Evolutionary conservation across 2,329 filamentous ascomycete genomes (phyloP), one percentile per base, ranked within the genome.

Genomic region (Paecilomyces dactylethromorphus): DNA sequence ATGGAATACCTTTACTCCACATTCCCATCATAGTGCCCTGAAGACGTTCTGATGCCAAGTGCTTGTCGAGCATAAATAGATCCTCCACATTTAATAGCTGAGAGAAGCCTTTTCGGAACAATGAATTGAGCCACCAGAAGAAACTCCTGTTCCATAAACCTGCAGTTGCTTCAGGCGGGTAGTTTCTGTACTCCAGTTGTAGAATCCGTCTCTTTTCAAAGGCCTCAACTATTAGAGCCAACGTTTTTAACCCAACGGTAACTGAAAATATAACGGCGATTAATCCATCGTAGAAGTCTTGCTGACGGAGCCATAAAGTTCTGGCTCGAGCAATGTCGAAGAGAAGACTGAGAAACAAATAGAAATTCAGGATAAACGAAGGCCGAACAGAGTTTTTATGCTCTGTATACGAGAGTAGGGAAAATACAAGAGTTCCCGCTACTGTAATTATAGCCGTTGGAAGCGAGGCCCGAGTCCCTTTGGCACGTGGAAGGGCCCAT

Each of bases 311-410:
- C 74, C 75, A 79, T 26, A 78, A 60, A 0, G 77, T 82, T 54
- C 81, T 74, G 6, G 73, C 69, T 21, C 75, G 76, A 3, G 76
- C 76, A n/a, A 70, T 69, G 62, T 82, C 79, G 53, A 82, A 77
- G 8, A 80, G 55, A 10, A 78, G 61, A 2, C 78, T 77, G 62
- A 78, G 62, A 21, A 78, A 68, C 1, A 83, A 75, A 63, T 81
- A 83, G 32, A 74, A 54, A 55, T 76, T 77, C 51, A 83, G 67
- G n/a, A 81, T 60, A 33, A 76, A 73, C 0, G 81, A 82, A 1
- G 81, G 80, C 18, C 72, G 69, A 50, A 78, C 68, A 4, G 76
- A 76, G 32, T 74, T 74, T 18, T 69, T 64, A 62, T 83, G 81
- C 63, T 83, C 79, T 29, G 77, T 66, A 64, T 76, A 78, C 1